Evolutionary conservation across 371 early-diverging fungal genomes (phyloP).

Genomic region (Syncephalastrum monosporum): DNA sequence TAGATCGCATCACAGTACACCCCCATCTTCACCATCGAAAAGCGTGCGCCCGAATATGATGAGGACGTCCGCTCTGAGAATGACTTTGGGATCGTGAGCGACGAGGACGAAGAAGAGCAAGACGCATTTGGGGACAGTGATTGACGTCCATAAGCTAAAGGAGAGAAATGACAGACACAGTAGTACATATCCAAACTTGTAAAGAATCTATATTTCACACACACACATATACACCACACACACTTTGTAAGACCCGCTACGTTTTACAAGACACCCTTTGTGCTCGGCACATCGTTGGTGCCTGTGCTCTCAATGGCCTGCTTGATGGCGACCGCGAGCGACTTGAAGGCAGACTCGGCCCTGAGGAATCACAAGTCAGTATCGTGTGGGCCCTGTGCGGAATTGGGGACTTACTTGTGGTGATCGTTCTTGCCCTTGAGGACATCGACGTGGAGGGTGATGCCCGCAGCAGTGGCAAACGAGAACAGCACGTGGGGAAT

Average conservation of each 20-base stretch:
- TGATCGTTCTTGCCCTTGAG: constrained; percentile 93
- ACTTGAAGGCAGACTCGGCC: constrained; percentile 95
- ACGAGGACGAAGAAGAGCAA: constrained; percentile 36
- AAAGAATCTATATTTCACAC: no score
- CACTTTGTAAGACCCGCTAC: no score
- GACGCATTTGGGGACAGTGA: constrained; percentile 8
- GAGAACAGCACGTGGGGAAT: constrained; percentile 92
- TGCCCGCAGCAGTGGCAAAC: constrained; percentile 88
- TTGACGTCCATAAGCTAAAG: no score
- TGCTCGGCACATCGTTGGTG: constrained; percentile 84
- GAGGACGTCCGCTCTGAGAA: constrained; percentile 56
- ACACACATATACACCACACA: no score
- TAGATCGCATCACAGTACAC: constrained; percentile 49
- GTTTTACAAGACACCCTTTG: constrained; percentile 84
- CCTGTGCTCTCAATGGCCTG: constrained; percentile 84
- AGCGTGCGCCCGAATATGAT: constrained; percentile 66
- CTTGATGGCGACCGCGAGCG: constrained; percentile 90
- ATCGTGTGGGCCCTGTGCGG: no score
- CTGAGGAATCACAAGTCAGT: constrained; percentile 33
- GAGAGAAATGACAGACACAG: no score
- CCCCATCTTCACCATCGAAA: constrained; percentile 66
- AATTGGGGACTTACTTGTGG: constrained; percentile 67
- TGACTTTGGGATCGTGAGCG: constrained; percentile 52
- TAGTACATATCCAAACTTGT: no score
- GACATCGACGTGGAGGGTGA: constrained; percentile 95